phyloP scores from a whole-genome alignment of 345 rosid genomes.

The Nephelium lappaceum region DNA sequence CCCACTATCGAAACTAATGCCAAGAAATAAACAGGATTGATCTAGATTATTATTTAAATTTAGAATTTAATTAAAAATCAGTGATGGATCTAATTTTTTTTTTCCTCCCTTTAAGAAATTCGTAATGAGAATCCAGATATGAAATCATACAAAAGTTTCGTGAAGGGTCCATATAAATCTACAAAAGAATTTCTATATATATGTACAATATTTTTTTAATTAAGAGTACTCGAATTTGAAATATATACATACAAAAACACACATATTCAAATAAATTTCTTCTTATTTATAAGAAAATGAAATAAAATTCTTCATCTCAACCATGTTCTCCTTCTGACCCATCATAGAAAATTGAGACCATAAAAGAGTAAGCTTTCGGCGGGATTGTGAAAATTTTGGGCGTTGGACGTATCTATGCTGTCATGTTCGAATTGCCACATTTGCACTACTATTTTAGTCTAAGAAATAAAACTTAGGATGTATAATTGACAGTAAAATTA shows the following conservation, averaged over 20 bases:
- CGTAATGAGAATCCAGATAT: too few species aligned
- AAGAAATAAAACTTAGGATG: background rate
- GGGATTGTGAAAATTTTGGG: slow-evolving; percentile 1
- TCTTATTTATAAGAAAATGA: too few species aligned
- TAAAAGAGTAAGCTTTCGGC: slow-evolving; percentile 12
- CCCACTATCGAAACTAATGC: background rate
- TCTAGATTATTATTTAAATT: too few species aligned
- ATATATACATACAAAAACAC: too few species aligned
- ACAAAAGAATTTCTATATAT: background rate
- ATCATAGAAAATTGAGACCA: background rate
- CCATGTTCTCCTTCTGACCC: background rate
- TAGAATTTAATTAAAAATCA: too few species aligned
- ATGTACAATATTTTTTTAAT: background rate
- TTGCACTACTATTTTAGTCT: background rate
- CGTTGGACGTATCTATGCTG: background rate
- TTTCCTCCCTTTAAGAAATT: too few species aligned
- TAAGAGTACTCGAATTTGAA: too few species aligned
- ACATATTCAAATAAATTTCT: too few species aligned
- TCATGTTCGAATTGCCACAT: slow-evolving; percentile 3
- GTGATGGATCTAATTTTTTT: too few species aligned
- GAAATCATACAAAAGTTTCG: too few species aligned
- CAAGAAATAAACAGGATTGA: too few species aligned
- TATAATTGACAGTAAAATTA: background rate
- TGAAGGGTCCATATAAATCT: too few species aligned
- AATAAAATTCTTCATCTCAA: background rate